Evolutionary conservation across 208 protist genomes (phyloP), one percentile per base, ranked within the genome.

Genomic region (Pavlovales sp.): DNA sequence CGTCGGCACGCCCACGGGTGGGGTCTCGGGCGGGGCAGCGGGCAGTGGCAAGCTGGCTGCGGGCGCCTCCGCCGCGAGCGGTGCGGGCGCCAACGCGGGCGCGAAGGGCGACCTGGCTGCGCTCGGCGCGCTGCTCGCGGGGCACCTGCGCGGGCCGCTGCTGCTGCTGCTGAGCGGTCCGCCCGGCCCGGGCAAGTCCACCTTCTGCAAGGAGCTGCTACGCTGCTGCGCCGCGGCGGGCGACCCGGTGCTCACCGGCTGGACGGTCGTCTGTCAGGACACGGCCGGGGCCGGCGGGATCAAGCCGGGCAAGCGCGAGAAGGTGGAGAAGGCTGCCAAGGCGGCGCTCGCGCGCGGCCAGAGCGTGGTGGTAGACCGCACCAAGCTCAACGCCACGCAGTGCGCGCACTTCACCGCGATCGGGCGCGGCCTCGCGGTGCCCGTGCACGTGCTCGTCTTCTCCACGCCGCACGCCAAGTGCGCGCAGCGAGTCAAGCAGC

Each of bases 161-260:
- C n/a, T 86, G 34, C 82, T 86, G 36, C 8, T 86, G 34, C 82
- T 86, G 34, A 77, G 82, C 82, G 82, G 82, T 26, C 5, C 37
- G 2, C 57, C 66, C 36, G 82, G 82, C 36, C 8, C 57, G 14
- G 82, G 82, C 82, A 86, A 86, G 39, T 86, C 82, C 14, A 46
- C 38, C 22, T 75, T 86, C n/a, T 75, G 47, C 36, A 22, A 2
- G 44, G n/a, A 32, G 82, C 66, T 75, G 36, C 82, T 85, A 5
- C 22, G 4, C 32, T 22, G 18, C 22, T 28, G n/a, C n/a, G n/a
- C n/a, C n/a, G n/a, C n/a, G n/a, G n/a, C n/a, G n/a, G n/a, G n/a
- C n/a, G n/a, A n/a, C n/a, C n/a, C n/a, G n/a, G n/a, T n/a, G n/a
- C n/a, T n/a, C n/a, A 28, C 28, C 40, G 37, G 32, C 14, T 83